Conservation (phyloP, 768 basidiomycete genomes). For the Tubosaeta sp. region DNA sequence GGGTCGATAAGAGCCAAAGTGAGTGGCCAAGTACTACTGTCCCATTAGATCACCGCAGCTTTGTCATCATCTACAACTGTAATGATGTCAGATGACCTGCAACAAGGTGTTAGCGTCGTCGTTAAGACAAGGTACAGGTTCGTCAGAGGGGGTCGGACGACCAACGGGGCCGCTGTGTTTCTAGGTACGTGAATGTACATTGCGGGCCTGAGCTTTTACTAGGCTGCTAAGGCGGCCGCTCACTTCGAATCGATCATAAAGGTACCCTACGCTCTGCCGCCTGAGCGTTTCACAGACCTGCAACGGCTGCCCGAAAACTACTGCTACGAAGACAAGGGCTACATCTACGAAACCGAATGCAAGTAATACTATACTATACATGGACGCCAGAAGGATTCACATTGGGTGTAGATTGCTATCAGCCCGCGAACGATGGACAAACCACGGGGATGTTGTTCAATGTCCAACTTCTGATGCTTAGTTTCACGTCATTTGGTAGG, state of each 20-base stretch:
- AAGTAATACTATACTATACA: slow-evolving; percentile 19
- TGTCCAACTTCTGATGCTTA: background rate
- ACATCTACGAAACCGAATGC: slow-evolving; percentile 56
- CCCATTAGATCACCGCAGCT: too few relatives aligned
- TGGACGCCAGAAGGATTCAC: background rate
- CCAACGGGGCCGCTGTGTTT: slow-evolving; percentile 60
- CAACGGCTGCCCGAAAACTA: slow-evolving; percentile 48
- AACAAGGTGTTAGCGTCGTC: slow-evolving; percentile 38
- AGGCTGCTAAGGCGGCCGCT: too few relatives aligned
- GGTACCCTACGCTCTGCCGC: slow-evolving; percentile 68
- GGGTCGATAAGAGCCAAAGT: too few relatives aligned
- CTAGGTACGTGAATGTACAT: slow-evolving; percentile 41
- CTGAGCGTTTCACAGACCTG: slow-evolving; percentile 62
- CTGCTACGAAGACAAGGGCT: slow-evolving; percentile 57
- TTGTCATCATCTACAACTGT: too few relatives aligned
- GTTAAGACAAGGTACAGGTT: slow-evolving; percentile 54
- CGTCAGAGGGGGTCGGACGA: slow-evolving; percentile 55
- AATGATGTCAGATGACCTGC: slow-evolving; percentile 35
- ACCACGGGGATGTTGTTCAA: slow-evolving; percentile 37
- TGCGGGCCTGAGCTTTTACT: too few relatives aligned
- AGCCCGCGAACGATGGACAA: slow-evolving; percentile 65
- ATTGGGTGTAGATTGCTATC: slow-evolving; percentile 45
- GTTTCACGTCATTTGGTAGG: slow-evolving; percentile 32
- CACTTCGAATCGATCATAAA: slow-evolving; percentile 38
- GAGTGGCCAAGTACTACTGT: too few relatives aligned